These are phyloP conservation scores for Boletus barrowsii DNA, from an alignment of 768 basidiomycete genomes.

Conservation along the genomic window DNA sequence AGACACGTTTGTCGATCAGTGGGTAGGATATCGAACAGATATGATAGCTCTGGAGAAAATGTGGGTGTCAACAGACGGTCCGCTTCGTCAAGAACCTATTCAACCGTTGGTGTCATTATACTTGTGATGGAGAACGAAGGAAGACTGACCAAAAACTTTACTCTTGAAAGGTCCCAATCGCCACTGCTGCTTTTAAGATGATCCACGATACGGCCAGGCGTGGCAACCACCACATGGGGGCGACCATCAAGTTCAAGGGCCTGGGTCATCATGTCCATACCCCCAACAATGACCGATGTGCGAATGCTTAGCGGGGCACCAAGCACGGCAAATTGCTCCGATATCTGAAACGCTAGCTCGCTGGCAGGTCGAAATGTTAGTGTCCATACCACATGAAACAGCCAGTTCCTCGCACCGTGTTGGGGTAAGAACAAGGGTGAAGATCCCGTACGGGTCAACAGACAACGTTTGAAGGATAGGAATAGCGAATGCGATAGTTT, in stretches of 20 bases:
- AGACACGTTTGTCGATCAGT: conserved; percentile 91
- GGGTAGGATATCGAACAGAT: conserved; percentile 75
- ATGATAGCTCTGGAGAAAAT: conserved; percentile 80
- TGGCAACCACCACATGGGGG: conserved; percentile 93
- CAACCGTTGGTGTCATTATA: background rate
- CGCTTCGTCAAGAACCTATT: conserved; percentile 92
- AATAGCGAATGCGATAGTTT: conserved; percentile 95
- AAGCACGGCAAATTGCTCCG: conserved; percentile 92
- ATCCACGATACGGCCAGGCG: conserved; percentile 93
- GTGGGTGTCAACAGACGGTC: conserved; percentile 88
- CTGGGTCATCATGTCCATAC: conserved; percentile 98
- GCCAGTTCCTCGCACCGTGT: conserved; percentile 62
- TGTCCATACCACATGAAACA: background rate
- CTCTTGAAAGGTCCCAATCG: conserved; percentile 81
- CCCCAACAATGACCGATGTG: conserved; percentile 90
- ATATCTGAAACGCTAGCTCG: conserved; percentile 95
- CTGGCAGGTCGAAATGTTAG: conserved; percentile 38
- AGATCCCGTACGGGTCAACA: conserved; percentile 91
- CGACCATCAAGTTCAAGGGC: conserved; percentile 80
- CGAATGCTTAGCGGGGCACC: conserved; percentile 78
- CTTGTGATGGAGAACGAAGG: background rate
- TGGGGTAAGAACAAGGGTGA: conserved; percentile 89
- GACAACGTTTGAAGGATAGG: conserved; percentile 90
- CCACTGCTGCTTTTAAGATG: conserved; percentile 70
- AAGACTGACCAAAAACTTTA: conserved; percentile 73